Evolutionary conservation across 2,329 filamentous ascomycete genomes (phyloP).

Genomic region (Zalaria sp.): DNA sequence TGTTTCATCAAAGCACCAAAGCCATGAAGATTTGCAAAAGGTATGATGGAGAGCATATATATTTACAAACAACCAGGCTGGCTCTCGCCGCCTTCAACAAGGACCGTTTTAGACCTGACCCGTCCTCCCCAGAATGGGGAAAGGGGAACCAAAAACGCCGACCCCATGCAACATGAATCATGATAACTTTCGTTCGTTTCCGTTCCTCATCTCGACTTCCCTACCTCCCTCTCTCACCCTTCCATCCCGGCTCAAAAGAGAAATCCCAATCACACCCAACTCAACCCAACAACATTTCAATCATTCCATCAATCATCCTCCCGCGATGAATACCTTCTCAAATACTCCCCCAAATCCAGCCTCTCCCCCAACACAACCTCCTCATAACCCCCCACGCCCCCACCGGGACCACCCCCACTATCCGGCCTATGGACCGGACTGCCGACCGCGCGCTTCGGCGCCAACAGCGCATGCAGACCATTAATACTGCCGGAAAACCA

Average conservation of each 20-base stretch:
- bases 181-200: too few relatives aligned
- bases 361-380: neutral
- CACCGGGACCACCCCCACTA: constrained; percentile 1
- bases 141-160: neutral
- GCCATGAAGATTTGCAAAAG: too few relatives aligned
- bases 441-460: constrained; percentile 3
- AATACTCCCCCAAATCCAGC: constrained; percentile 1
- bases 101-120: too few relatives aligned
- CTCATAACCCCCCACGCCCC: constrained; percentile 1
- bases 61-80: neutral
- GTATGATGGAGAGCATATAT: too few relatives aligned
- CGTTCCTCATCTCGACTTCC: too few relatives aligned
- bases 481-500: constrained; percentile 19
- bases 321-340: too few relatives aligned
- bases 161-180: too few relatives aligned
- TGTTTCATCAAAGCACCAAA: neutral
- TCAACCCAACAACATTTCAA: too few relatives aligned
- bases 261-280: too few relatives aligned
- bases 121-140: too few relatives aligned
- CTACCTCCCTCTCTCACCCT: too few relatives aligned
- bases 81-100: neutral
- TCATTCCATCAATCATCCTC: constrained; percentile 3
- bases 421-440: neutral
- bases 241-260: too few relatives aligned
- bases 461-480: constrained; percentile 9